phyloP scores from a whole-genome alignment of 169 alveolate species.

The Ichthyophthirius multifiliis region DNA sequence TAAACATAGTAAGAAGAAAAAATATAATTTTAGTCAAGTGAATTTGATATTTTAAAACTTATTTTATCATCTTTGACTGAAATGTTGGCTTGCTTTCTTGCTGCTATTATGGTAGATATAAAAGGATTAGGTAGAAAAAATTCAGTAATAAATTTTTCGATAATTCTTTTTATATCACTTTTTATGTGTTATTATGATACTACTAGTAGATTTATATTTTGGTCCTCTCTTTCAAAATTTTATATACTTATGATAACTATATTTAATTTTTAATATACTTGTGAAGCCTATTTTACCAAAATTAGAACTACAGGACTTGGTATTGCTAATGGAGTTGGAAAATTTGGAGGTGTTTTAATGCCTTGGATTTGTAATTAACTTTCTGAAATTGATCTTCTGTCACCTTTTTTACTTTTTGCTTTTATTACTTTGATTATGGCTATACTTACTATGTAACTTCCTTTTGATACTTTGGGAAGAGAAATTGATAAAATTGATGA shows the following conservation, averaged over 20 bases:
- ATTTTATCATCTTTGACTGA: slow-evolving; percentile 20
- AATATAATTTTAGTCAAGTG: not conserved
- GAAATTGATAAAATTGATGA: slow-evolving; percentile 18
- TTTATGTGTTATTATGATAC: slow-evolving; percentile 17
- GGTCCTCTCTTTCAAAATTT: slow-evolving; percentile 38
- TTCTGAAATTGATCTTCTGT: slow-evolving; percentile 2
- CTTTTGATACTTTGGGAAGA: slow-evolving; percentile 32
- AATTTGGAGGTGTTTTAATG: slow-evolving; percentile 29
- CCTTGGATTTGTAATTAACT: slow-evolving; percentile 30
- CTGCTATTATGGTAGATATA: slow-evolving; percentile 21
- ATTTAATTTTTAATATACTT: slow-evolving; percentile 9
- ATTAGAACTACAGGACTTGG: slow-evolving; percentile 44
- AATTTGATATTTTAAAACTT: not conserved
- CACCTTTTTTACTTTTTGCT: slow-evolving; percentile 30
- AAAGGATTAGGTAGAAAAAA: slow-evolving; percentile 40
- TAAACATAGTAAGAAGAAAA: not conserved
- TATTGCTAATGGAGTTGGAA: slow-evolving; percentile 36
- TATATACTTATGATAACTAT: slow-evolving; percentile 28
- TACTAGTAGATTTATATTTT: slow-evolving; percentile 7
- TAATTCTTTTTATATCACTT: not conserved
- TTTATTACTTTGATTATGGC: slow-evolving; percentile 5
- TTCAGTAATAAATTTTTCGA: slow-evolving; percentile 20
- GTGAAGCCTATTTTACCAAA: slow-evolving; percentile 39
- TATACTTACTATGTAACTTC: not conserved
- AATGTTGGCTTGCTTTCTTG: slow-evolving; percentile 17